phyloP scores from a whole-genome alignment of 441 rosid genomes.

The Corymbia calophylla region DNA sequence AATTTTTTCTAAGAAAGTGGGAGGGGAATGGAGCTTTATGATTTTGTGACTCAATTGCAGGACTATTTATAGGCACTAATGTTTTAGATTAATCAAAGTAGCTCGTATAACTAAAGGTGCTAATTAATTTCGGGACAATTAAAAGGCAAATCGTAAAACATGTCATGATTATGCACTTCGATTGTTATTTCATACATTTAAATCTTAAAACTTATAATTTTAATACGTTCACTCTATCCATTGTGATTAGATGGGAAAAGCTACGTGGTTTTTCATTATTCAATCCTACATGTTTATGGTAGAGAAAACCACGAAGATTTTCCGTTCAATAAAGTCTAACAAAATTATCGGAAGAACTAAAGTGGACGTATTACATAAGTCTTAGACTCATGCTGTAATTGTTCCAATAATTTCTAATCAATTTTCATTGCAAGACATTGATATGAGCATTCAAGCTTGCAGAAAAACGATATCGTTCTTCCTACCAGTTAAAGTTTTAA shows the following conservation, averaged over 20 bases:
- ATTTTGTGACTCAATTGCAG: no score
- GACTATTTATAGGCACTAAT: no score
- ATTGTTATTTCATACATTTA: not conserved
- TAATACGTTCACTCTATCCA: not conserved
- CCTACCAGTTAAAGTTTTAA: not conserved
- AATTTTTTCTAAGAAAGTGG: not conserved
- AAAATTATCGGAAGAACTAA: not conserved
- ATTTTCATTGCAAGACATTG: not conserved
- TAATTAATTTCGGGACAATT: no score
- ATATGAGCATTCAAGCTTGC: not conserved
- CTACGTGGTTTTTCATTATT: not conserved
- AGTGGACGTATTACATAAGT: not conserved
- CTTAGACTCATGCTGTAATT: not conserved
- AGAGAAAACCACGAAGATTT: not conserved
- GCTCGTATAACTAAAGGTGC: not conserved
- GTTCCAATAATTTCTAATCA: not conserved
- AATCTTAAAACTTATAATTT: not conserved
- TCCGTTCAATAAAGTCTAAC: not conserved
- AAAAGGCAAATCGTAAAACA: no score
- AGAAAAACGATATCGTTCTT: not conserved
- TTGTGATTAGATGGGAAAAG: not conserved
- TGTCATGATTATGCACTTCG: fast-evolving
- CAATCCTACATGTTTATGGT: no score
- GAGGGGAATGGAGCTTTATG: not conserved
- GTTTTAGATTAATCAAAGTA: not conserved